phyloP scores from a whole-genome alignment of 495 filamentous ascomycete species.

The Lindgomyces ingoldianus region DNA sequence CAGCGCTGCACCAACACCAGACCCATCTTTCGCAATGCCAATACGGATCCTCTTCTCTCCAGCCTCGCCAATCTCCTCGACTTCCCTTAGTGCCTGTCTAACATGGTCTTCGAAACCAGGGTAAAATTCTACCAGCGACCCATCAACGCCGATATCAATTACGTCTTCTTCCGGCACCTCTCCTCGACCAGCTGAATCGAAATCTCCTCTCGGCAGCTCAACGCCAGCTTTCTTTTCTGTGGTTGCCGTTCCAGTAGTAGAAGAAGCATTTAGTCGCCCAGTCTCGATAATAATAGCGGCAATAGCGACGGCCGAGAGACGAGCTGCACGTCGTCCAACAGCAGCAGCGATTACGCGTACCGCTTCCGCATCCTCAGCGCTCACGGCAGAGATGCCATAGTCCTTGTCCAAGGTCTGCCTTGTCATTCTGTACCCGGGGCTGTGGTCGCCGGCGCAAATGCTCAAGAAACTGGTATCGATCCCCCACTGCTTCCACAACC shows the following conservation, averaged over 20 bases:
- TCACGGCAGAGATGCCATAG: constrained; percentile 69
- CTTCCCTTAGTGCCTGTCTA: constrained; percentile 68
- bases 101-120: constrained; percentile 81
- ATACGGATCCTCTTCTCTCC: constrained; percentile 82
- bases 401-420: constrained; percentile 74
- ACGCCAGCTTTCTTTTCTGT: constrained; percentile 30
- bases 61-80: constrained; percentile 68
- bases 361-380: constrained; percentile 75
- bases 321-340: constrained; percentile 82
- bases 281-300: constrained; percentile 77
- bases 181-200: constrained; percentile 12
- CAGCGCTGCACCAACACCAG: constrained; percentile 85
- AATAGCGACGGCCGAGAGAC: constrained; percentile 84
- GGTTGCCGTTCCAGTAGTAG: constrained; percentile 33
- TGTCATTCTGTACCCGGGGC: constrained; percentile 60
- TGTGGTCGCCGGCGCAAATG: constrained; percentile 73
- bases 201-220: constrained; percentile 14
- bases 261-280: constrained; percentile 57
- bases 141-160: constrained; percentile 89
- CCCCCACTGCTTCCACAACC: constrained; percentile 80
- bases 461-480: constrained; percentile 87
- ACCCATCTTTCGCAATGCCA: constrained; percentile 91
- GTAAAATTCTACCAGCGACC: constrained; percentile 88
- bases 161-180: constrained; percentile 54
- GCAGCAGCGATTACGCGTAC: constrained; percentile 79